Conservation (phyloP, 345 rosid species). For the Acer campestre region DNA sequence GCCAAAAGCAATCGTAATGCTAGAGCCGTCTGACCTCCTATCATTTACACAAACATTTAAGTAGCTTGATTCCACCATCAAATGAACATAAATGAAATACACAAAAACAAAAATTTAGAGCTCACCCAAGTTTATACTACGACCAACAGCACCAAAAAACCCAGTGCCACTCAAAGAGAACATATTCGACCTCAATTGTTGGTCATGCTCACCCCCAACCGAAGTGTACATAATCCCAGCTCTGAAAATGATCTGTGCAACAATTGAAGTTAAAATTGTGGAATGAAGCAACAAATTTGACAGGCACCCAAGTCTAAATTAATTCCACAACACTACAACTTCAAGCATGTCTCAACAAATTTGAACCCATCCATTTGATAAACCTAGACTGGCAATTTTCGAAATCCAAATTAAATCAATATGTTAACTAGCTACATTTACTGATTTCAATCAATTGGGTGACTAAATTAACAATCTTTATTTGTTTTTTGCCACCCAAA, state of each 20-base stretch:
- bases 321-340: not conserved
- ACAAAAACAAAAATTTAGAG: conserved; percentile 1
- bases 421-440: not conserved
- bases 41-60: conserved; percentile 13
- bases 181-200: conserved; percentile 49
- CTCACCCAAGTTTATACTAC: conserved; percentile 83
- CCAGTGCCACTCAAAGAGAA: conserved; percentile 82
- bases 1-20: conserved; percentile 85
- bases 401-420: not conserved
- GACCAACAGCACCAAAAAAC: conserved; percentile 81
- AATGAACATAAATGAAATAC: conserved; percentile 3
- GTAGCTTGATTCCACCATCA: conserved; percentile 15
- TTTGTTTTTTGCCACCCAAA: not conserved
- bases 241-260: conserved; percentile 72
- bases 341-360: not conserved
- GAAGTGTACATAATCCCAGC: conserved; percentile 93
- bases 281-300: conserved; percentile 13
- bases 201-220: conserved; percentile 43
- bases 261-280: conserved; percentile 48
- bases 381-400: not conserved
- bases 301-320: not conserved
- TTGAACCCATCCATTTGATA: not conserved
- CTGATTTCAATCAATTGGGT: not conserved
- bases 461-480: not conserved
- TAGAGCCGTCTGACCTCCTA: conserved; percentile 88